Conservation (phyloP, 345 rosid species). For the Stellera chamaejasme region DNA sequence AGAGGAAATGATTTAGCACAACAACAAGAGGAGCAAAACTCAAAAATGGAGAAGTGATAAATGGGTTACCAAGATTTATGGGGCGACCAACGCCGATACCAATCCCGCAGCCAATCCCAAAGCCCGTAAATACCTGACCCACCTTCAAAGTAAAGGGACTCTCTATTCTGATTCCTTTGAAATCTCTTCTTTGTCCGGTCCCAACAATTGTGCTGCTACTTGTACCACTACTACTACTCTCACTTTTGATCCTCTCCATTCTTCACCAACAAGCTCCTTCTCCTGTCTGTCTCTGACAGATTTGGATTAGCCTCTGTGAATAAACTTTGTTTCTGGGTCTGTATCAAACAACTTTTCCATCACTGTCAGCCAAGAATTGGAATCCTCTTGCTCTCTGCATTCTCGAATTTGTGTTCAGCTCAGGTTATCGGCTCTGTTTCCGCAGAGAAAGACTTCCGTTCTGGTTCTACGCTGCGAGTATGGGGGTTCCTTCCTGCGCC, state of each 20-base stretch:
- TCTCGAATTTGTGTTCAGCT: too few relatives aligned
- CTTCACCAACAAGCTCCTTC: slow-evolving; percentile 9
- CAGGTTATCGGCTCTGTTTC: too few relatives aligned
- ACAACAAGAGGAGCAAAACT: background rate
- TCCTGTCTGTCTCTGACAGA: background rate
- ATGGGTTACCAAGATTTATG: slow-evolving; percentile 53
- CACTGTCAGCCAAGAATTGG: too few relatives aligned
- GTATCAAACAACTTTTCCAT: too few relatives aligned
- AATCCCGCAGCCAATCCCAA: slow-evolving; percentile 91
- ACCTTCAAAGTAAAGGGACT: slow-evolving; percentile 88
- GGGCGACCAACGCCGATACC: slow-evolving; percentile 89
- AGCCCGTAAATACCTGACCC: slow-evolving; percentile 87
- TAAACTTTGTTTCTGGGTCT: too few relatives aligned
- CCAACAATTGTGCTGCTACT: slow-evolving; percentile 21
- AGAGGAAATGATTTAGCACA: background rate
- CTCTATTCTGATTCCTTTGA: slow-evolving; percentile 44
- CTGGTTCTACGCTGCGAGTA: too few relatives aligned
- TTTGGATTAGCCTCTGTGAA: too few relatives aligned
- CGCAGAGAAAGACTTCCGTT: too few relatives aligned
- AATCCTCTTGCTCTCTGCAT: too few relatives aligned
- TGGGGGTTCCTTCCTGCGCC: too few relatives aligned
- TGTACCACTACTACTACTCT: slow-evolving; percentile 10
- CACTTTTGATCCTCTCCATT: slow-evolving; percentile 20
- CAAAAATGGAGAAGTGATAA: background rate
- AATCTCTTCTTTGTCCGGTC: slow-evolving; percentile 33